Percentiles rank a stretch among this genome's conserved stretches.
Conservation (phyloP, 2,329 filamentous ascomycete genomes). For the Amauroascus verrucosus region DNA sequence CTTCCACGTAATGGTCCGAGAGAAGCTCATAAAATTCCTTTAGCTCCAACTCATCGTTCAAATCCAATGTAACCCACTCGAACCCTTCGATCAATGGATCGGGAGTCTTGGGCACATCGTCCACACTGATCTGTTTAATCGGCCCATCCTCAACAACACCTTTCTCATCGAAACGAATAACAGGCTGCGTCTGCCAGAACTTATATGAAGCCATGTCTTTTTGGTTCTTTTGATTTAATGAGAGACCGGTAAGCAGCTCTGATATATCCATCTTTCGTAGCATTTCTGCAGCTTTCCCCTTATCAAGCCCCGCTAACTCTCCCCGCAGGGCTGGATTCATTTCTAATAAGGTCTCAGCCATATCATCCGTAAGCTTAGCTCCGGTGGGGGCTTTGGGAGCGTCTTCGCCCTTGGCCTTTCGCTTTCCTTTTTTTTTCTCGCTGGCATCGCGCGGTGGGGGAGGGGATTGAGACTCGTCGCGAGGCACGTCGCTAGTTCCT, state of each 20-base stretch:
- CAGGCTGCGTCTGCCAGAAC: conserved; percentile 97
- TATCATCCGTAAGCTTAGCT: conserved; percentile 29
- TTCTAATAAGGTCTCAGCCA: conserved; percentile 35
- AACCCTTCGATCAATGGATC: conserved; percentile 69
- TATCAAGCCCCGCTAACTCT: conserved; percentile 62
- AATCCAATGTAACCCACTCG: conserved; percentile 86
- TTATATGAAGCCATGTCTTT: conserved; percentile 98
- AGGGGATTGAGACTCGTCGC: conserved; percentile 2
- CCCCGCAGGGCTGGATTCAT: conserved; percentile 55
- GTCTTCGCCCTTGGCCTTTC: conserved; percentile 21
- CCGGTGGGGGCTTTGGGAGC: conserved; percentile 20
- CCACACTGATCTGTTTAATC: conserved; percentile 67
- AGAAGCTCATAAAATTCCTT: conserved; percentile 87
- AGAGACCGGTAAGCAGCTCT: conserved; percentile 44
- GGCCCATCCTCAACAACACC: conserved; percentile 63
- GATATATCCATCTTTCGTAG: conserved; percentile 41
- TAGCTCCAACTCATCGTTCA: conserved; percentile 65
- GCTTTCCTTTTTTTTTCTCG: conserved; percentile 15
- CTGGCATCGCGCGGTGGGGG: neutral
- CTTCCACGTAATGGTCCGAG: conserved; percentile 92
- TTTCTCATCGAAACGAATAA: conserved; percentile 64
- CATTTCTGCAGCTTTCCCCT: conserved; percentile 46
- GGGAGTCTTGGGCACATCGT: conserved; percentile 68
- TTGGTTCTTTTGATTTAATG: conserved; percentile 71
- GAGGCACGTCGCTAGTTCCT: neutral